A percentile compares a stretch with the other conserved stretches of the same genome.
Evolutionary conservation across 192 early-diverging fungal genomes (phyloP).

Genomic region (Rhizophlyctis rosea): DNA sequence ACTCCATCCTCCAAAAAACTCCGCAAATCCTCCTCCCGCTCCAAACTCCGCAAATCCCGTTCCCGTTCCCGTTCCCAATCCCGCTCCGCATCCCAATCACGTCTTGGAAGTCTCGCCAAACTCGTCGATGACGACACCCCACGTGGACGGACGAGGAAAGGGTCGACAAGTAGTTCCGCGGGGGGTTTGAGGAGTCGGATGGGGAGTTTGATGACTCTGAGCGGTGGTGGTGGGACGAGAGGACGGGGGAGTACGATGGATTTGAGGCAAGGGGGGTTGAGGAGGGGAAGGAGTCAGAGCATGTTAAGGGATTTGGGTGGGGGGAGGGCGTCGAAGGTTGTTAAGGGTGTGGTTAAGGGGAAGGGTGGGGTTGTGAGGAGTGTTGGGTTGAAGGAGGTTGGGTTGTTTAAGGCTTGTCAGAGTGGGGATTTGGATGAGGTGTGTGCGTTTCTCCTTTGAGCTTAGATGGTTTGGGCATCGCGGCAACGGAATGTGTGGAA

Average conservation of each 20-base stretch:
- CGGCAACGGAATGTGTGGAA: background rate
- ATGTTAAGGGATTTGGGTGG: too few relatives aligned
- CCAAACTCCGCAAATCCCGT: background rate
- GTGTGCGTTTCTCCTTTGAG: background rate
- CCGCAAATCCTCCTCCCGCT: background rate
- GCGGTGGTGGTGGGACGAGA: background rate
- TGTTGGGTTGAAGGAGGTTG: slow-evolving; percentile 3
- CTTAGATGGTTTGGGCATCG: background rate
- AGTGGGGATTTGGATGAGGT: slow-evolving; percentile 17
- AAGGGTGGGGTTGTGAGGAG: background rate
- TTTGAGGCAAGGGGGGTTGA: background rate
- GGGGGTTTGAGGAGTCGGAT: background rate
- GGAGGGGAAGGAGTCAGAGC: slow-evolving; percentile 11
- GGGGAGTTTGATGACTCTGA: background rate
- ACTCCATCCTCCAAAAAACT: background rate
- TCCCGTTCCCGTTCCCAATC: background rate
- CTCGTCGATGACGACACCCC: background rate
- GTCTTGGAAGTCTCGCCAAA: background rate
- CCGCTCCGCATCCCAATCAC: background rate
- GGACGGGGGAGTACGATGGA: background rate
- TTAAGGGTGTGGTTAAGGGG: too few relatives aligned
- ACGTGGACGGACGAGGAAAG: background rate
- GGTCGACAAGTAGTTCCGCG: background rate
- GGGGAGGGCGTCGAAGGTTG: too few relatives aligned
- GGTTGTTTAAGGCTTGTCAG: slow-evolving; percentile 17